These are phyloP conservation scores for Ceratocystis albifundus DNA, from an alignment of 2,329 filamentous ascomycete species.

Conservation along the genomic window DNA sequence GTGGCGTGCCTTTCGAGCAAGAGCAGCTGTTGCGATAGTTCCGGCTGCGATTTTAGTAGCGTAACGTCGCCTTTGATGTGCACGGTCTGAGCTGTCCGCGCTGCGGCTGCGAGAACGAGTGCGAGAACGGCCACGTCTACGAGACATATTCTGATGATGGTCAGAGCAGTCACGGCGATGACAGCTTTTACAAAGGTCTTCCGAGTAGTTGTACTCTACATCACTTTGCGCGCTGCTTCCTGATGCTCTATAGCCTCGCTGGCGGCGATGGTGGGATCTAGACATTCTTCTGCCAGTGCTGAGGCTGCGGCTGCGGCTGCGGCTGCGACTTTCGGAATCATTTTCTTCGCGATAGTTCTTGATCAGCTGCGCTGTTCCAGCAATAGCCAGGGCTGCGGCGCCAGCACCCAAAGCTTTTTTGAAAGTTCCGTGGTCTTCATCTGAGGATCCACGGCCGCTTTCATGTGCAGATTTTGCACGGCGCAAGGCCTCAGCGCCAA, in stretches of 20 bases:
- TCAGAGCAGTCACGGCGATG: not conserved
- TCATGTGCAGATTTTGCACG: slow-evolving; percentile 49
- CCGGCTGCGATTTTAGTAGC: slow-evolving; percentile 46
- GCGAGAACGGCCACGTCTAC: not conserved
- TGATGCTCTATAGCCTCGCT: not conserved
- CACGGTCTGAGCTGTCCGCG: not conserved
- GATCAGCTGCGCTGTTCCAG: slow-evolving; percentile 54
- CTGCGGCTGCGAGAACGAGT: slow-evolving; percentile 31
- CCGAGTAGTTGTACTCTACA: not conserved
- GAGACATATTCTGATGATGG: not conserved
- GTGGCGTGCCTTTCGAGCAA: slow-evolving; percentile 35
- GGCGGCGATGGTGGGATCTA: not conserved
- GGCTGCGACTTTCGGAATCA: slow-evolving; percentile 39
- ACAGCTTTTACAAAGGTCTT: not conserved
- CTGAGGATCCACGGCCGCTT: not conserved
- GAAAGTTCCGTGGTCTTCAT: slow-evolving; percentile 42
- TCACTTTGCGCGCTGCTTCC: not conserved
- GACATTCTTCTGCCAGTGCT: slow-evolving; percentile 33
- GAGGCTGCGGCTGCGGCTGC: slow-evolving; percentile 48
- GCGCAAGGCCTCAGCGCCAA: slow-evolving; percentile 50
- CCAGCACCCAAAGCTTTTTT: slow-evolving; percentile 53
- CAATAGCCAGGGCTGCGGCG: slow-evolving; percentile 51
- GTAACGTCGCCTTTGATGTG: slow-evolving; percentile 29
- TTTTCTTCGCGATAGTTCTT: slow-evolving; percentile 49
- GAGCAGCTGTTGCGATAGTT: slow-evolving; percentile 35